These are phyloP conservation scores for Nakataea oryzae DNA, from an alignment of 2,329 filamentous ascomycete genomes.

Conservation along the genomic window DNA sequence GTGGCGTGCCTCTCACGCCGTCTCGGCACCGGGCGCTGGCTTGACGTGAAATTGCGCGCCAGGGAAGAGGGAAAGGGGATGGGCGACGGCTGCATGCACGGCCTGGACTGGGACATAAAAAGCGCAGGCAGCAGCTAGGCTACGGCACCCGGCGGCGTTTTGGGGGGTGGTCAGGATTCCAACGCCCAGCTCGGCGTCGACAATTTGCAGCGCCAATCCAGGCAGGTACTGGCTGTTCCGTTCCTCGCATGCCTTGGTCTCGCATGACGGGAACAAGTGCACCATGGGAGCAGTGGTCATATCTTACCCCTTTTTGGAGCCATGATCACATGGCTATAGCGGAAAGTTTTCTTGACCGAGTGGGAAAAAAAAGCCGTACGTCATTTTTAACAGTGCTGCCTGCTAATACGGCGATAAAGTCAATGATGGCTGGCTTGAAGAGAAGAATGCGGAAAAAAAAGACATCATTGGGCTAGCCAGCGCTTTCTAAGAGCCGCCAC, in stretches of 20 bases:
- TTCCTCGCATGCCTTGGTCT: neutral
- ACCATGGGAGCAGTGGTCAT: too few relatives aligned
- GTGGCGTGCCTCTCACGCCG: neutral
- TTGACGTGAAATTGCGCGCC: neutral
- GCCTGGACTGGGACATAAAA: neutral
- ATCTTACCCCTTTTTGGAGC: too few relatives aligned
- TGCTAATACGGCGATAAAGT: neutral
- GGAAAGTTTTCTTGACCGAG: too few relatives aligned
- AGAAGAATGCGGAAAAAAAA: neutral
- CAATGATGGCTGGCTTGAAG: neutral
- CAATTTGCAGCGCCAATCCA: neutral
- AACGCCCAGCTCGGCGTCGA: neutral
- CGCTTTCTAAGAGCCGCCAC: neutral
- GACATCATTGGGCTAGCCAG: neutral
- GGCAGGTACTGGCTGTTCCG: too few relatives aligned
- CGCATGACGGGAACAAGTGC: too few relatives aligned
- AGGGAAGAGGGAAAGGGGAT: neutral
- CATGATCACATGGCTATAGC: too few relatives aligned
- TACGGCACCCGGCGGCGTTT: neutral
- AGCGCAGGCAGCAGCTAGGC: neutral
- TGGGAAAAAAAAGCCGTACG: too few relatives aligned
- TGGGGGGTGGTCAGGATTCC: neutral
- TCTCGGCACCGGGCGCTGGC: neutral
- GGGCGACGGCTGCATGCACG: neutral
- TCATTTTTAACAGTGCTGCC: neutral